Base-by-base conservation (phyloP, 768 basidiomycete genomes). In the Tubosaeta sp. region DNA sequence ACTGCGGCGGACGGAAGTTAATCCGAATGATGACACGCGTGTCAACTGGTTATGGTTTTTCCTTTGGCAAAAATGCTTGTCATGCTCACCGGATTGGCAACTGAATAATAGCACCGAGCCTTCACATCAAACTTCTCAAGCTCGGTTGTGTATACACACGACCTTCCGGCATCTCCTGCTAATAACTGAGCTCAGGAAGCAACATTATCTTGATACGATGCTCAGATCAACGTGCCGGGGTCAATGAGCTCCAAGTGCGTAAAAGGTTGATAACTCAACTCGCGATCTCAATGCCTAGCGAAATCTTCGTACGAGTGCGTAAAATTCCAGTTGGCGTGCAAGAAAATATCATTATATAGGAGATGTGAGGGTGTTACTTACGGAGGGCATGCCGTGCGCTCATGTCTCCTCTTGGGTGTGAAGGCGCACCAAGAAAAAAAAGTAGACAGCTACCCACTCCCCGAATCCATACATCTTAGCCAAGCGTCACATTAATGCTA, bases 281-380 rank as follows among this genome's bases (percentile, higher is more conserved):
- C 27, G 11, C 24, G 12, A 41, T 41, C 40, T 51, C 46, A 55
- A 27, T 31, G 18, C 31, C 32, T 19, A 21, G 29, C 13, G n/a
- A 18, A 8, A 39, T 29, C 44, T 48, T 46, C 52, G 44, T 21
- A 13, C 21, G 38, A 40, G 50, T 16, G 44, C n/a, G 4, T 8
- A 40, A 52, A 16, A 48, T 45, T 56, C 31, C 31, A 19, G 11
- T 19, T 54, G 60, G n/a, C 61, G 30, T 58, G 58, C 51, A 62
- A 59, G 56, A 53, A 57, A 57, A 56, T 60, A 69, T 69, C 55
- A 79, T 76, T 74, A 70, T 66, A 61, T 71, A 68, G 66, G 58
- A 64, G 69, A 68, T 65, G 73, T 35, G 75, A 76, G 69, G 69
- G 74, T 74, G 74, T n/a, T 80, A 81, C 79, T 82, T 79, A 81